These are phyloP conservation scores for Amaranthus cruentus DNA, from an alignment of 148 eudicot genomes.

Conservation along the genomic window DNA sequence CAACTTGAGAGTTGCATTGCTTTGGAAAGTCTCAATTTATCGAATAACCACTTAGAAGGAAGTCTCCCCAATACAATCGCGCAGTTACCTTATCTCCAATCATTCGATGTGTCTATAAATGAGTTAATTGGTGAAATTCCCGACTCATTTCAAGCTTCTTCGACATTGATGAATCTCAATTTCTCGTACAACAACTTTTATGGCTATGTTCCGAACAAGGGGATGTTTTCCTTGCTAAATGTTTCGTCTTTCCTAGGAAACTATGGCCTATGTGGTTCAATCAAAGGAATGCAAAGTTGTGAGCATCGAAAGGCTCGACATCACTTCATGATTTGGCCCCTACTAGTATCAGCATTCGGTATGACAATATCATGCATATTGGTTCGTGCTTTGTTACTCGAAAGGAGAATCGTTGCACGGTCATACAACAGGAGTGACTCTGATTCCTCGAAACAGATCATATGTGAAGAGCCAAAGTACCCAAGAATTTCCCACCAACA, in stretches of 20 bases:
- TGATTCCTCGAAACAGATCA: constrained; percentile 34
- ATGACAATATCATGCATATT: constrained; percentile 37
- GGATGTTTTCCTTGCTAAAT: constrained; percentile 48
- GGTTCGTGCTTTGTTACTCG: constrained; percentile 27
- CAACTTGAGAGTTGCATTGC: constrained; percentile 75
- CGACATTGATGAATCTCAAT: constrained; percentile 47
- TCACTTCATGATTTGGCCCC: constrained; percentile 29
- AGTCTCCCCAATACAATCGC: constrained; percentile 49
- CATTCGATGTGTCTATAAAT: constrained; percentile 58
- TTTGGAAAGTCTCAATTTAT: constrained; percentile 59
- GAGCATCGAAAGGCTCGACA: constrained; percentile 21
- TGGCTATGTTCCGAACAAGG: constrained; percentile 41
- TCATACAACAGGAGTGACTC: constrained; percentile 18
- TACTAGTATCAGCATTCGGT: constrained; percentile 35
- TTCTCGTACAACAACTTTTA: constrained; percentile 64
- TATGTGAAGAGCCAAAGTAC: constrained; percentile 45
- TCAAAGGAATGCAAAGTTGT: constrained; percentile 52
- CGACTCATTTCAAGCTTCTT: constrained; percentile 47
- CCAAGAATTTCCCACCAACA: constrained; percentile 54
- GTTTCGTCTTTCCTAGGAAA: constrained; percentile 56
- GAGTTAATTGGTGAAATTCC: constrained; percentile 53
- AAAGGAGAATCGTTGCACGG: constrained; percentile 23
- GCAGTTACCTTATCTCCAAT: constrained; percentile 49
- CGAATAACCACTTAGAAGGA: constrained; percentile 48
- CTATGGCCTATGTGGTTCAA: constrained; percentile 53